These are phyloP conservation scores for Tulasnella sp. DNA, from an alignment of 768 basidiomycete species.

Conservation along the genomic window DNA sequence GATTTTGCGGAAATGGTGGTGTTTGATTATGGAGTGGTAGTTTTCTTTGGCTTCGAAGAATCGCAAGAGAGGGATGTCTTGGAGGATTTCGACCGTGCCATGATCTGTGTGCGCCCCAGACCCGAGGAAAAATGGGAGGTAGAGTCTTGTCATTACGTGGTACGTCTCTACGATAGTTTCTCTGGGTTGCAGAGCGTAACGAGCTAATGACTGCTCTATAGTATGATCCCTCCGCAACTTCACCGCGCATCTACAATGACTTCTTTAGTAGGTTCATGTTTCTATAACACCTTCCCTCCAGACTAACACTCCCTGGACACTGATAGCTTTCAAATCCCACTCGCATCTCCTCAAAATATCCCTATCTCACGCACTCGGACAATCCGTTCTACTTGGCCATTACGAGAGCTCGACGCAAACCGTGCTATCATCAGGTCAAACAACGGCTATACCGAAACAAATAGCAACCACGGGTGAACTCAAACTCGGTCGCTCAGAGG, in stretches of 20 bases:
- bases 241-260: slow-evolving; percentile 91
- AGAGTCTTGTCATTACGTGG: slow-evolving; percentile 85
- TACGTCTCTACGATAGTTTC: slow-evolving; percentile 41
- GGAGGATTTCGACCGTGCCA: slow-evolving; percentile 72
- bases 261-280: slow-evolving; percentile 67
- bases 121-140: slow-evolving; percentile 76
- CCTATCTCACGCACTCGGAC: slow-evolving; percentile 89
- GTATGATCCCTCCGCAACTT: slow-evolving; percentile 78
- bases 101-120: slow-evolving; percentile 54
- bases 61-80: slow-evolving; percentile 71
- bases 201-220: slow-evolving; percentile 28
- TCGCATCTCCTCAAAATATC: slow-evolving; percentile 87
- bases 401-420: slow-evolving; percentile 73
- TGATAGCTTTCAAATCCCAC: slow-evolving; percentile 76
- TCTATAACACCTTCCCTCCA: background rate
- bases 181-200: too few relatives aligned
- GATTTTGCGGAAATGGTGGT: slow-evolving; percentile 35
- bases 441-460: slow-evolving; percentile 74
- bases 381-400: slow-evolving; percentile 83
- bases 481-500: slow-evolving; percentile 67
- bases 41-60: slow-evolving; percentile 84
- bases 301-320: background rate
- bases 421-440: slow-evolving; percentile 68
- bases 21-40: slow-evolving; percentile 69
- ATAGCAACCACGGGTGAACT: slow-evolving; percentile 72